Conservation (phyloP, 2,329 filamentous ascomycete genomes). For the Aspergillus brasiliensis region DNA sequence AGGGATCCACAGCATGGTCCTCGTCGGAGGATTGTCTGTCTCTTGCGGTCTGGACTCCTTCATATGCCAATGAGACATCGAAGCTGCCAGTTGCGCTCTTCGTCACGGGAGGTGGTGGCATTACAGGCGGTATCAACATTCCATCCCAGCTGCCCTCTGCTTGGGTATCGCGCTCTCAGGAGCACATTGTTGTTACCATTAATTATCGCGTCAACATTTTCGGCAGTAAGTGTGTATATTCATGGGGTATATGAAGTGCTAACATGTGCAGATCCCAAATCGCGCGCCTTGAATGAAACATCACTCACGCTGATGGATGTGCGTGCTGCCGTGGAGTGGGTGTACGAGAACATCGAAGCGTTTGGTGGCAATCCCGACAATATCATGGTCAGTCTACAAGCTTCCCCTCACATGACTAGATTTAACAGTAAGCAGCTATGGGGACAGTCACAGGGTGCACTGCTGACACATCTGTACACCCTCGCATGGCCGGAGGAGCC, state of each 20-base stretch:
- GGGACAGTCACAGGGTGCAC: conserved; percentile 30
- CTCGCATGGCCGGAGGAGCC: conserved; percentile 27
- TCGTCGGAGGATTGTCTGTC: conserved; percentile 48
- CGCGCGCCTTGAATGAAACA: not conserved
- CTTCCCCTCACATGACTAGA: not conserved
- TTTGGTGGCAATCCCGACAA: conserved; percentile 36
- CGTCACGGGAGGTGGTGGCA: conserved; percentile 25
- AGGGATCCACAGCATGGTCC: conserved; percentile 20
- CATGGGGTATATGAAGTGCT: not conserved
- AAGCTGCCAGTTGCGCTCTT: conserved; percentile 28
- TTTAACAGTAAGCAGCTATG: conserved; percentile 20
- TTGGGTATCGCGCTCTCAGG: conserved; percentile 44
- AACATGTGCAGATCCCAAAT: conserved; percentile 16
- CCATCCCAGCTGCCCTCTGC: conserved; percentile 25
- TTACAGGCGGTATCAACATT: conserved; percentile 39
- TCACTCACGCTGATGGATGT: conserved; percentile 17
- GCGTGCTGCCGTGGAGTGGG: conserved; percentile 33
- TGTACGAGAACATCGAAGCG: conserved; percentile 35
- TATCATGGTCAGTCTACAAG: not conserved
- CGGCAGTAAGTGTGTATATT: conserved; percentile 10
- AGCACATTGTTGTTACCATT: conserved; percentile 45
- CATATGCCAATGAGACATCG: conserved; percentile 17
- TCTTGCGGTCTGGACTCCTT: conserved; percentile 47
- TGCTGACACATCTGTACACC: conserved; percentile 24
- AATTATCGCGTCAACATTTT: conserved; percentile 35